Evolutionary conservation across 2,329 filamentous ascomycete species (phyloP), one percentile per base, ranked within the genome.

Genomic region (Ceratocystis alfenasii): DNA sequence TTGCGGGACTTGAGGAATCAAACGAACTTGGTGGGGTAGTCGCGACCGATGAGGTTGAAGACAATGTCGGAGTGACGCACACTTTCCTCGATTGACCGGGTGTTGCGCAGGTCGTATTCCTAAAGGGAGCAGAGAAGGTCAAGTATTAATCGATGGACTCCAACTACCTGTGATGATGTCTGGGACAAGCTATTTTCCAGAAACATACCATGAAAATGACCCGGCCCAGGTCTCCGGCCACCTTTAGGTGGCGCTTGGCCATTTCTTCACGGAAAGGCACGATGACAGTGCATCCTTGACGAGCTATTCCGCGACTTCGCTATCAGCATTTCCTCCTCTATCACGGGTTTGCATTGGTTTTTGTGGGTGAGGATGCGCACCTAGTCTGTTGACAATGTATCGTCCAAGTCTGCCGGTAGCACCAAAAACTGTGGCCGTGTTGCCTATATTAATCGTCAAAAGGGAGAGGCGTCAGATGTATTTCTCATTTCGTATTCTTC

Each of bases 41-140:
- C 88, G 69, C 93, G 88, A 70, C 94, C 94, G 73, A 96, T 83
- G 71, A 99, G 81, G 78, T 99, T 99, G 81, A 95, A 96, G 70
- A 99, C 94, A 69, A 96, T 88, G 74, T 99, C 94, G 53, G 93
- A 97, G 77, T 99, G 94, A 72, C 94, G 85, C 64, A 99, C 92
- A 73, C 90, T 94, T 77, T 96, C 92, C 75, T 99, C 94, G 72
- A 99, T 94, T 36, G 93, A 97, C 71, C 88, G 82, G 53, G 91
- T 97, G 78, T 99, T 99, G 74, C 86, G 87, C 68, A 99, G 82
- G 73, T 99, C 94, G 77, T 90, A 95, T 83, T 99, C 94, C 89
- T 92, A 28, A 22, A 44, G 20, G 57, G 7, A 15, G 17, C n/a
- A 53, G 15, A 41, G 36, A 41, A 41, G 36, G 65, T 25, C 48